phyloP scores from a whole-genome alignment of 2,329 filamentous ascomycete genomes.

The Salinomyces thailandicus region DNA sequence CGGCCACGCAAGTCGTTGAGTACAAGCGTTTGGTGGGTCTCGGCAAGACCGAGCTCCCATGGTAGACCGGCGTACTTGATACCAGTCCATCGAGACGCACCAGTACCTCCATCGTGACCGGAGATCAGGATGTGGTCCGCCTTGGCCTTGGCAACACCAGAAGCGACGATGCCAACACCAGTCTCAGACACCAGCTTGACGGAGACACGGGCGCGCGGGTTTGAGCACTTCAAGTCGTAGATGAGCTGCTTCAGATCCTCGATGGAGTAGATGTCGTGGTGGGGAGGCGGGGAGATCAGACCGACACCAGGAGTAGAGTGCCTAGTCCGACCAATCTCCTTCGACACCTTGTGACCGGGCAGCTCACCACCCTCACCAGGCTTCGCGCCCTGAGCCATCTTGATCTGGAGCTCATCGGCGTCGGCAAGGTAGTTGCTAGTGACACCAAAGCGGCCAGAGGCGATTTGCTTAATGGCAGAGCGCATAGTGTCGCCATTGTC shows the following conservation, averaged over 20 bases:
- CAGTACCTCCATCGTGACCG: conserved; percentile 92
- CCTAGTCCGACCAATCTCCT: conserved; percentile 84
- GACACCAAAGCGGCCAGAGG: conserved; percentile 90
- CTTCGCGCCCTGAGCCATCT: conserved; percentile 98
- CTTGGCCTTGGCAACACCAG: conserved; percentile 94
- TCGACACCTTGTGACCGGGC: conserved; percentile 91
- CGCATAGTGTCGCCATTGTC: conserved; percentile 94
- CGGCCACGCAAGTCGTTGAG: conserved; percentile 91
- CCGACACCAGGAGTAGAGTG: conserved; percentile 95
- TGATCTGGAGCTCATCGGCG: conserved; percentile 93
- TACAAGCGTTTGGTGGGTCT: conserved; percentile 93
- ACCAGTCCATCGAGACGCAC: conserved; percentile 93
- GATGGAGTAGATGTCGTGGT: conserved; percentile 98
- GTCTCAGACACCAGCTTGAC: conserved; percentile 98
- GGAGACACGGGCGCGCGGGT: conserved; percentile 81
- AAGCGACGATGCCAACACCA: conserved; percentile 93
- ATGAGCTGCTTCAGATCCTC: conserved; percentile 97
- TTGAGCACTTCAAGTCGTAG: conserved; percentile 94
- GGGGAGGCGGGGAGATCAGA: conserved; percentile 87
- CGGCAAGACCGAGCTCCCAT: conserved; percentile 91
- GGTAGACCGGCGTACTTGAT: conserved; percentile 97
- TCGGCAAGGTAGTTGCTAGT: conserved; percentile 91
- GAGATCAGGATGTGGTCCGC: conserved; percentile 95
- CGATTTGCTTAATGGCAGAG: conserved; percentile 95
- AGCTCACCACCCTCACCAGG: conserved; percentile 95